These are phyloP conservation scores for Aspergillus eucalypticola DNA, from an alignment of 2,329 filamentous ascomycete genomes.

Conservation along the genomic window DNA sequence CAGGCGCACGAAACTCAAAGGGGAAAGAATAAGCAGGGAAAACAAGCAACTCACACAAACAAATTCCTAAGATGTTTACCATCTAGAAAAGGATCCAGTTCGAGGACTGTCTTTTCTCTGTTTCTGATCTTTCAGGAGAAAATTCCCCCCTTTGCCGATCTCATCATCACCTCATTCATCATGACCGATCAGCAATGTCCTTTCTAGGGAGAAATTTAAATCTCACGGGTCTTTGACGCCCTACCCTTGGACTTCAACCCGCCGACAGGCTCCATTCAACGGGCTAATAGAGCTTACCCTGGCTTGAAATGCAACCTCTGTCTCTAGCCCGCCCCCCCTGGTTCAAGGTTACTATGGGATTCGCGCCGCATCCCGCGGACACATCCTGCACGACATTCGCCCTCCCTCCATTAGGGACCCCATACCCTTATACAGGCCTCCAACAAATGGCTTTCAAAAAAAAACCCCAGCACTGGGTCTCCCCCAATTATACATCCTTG, in stretches of 20 bases:
- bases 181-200: neutral
- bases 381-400: slow-evolving; percentile 25
- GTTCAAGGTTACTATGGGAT: slow-evolving; percentile 26
- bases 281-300: slow-evolving; percentile 11
- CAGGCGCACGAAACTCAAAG: neutral
- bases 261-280: neutral
- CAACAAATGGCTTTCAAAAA: slow-evolving; percentile 11
- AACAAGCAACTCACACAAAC: neutral
- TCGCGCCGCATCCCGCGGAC: slow-evolving; percentile 23
- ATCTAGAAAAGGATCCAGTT: neutral
- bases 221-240: neutral
- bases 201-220: neutral
- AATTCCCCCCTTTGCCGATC: neutral
- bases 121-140: neutral
- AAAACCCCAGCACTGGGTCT: slow-evolving; percentile 13
- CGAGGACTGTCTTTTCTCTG: neutral
- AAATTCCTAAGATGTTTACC: neutral
- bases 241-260: neutral
- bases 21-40: neutral
- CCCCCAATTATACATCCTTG: slow-evolving; percentile 18
- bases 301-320: slow-evolving; percentile 21
- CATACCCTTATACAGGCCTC: slow-evolving; percentile 10
- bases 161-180: neutral
- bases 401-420: slow-evolving; percentile 16
- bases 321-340: slow-evolving; percentile 15